Evolutionary conservation across 2,329 filamentous ascomycete genomes (phyloP).

Genomic region (Penicillium olsonii): DNA sequence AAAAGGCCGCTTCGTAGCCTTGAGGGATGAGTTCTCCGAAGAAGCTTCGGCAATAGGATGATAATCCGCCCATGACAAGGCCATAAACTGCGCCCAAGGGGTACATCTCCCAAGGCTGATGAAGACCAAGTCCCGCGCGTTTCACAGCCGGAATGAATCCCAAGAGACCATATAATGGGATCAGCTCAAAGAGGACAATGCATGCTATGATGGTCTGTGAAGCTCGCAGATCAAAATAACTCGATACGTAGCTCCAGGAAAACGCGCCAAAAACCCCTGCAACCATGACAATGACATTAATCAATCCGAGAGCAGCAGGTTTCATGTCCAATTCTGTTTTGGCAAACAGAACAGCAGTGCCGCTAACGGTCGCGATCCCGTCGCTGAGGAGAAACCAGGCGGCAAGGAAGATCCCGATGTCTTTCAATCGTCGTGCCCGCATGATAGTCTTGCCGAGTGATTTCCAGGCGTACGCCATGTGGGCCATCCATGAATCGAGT

Average conservation of each 20-base stretch:
- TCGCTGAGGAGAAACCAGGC: slow-evolving; percentile 96
- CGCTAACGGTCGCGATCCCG: slow-evolving; percentile 89
- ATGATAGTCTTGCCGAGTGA: slow-evolving; percentile 78
- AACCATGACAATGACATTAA: slow-evolving; percentile 87
- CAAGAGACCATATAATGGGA: slow-evolving; percentile 86
- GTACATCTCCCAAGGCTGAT: slow-evolving; percentile 97
- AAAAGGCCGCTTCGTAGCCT: slow-evolving; percentile 93
- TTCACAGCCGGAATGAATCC: slow-evolving; percentile 82
- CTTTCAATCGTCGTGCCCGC: slow-evolving; percentile 71
- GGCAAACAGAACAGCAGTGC: slow-evolving; percentile 91
- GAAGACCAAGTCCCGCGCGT: slow-evolving; percentile 77
- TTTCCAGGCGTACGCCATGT: slow-evolving; percentile 82
- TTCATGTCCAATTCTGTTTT: slow-evolving; percentile 92
- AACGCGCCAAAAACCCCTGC: slow-evolving; percentile 86
- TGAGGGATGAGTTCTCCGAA: slow-evolving; percentile 93
- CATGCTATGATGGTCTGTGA: slow-evolving; percentile 91
- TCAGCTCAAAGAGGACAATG: slow-evolving; percentile 85
- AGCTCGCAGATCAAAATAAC: slow-evolving; percentile 67
- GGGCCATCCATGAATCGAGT: slow-evolving; percentile 63
- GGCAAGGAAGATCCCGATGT: slow-evolving; percentile 80
- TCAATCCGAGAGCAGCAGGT: slow-evolving; percentile 82
- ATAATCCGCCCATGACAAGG: slow-evolving; percentile 88
- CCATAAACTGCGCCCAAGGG: slow-evolving; percentile 88
- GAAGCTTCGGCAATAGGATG: slow-evolving; percentile 86
- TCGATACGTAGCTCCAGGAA: slow-evolving; percentile 79